Evolutionary conservation across 2,329 filamentous ascomycete species (phyloP).

Genomic region (Knufia petricola): DNA sequence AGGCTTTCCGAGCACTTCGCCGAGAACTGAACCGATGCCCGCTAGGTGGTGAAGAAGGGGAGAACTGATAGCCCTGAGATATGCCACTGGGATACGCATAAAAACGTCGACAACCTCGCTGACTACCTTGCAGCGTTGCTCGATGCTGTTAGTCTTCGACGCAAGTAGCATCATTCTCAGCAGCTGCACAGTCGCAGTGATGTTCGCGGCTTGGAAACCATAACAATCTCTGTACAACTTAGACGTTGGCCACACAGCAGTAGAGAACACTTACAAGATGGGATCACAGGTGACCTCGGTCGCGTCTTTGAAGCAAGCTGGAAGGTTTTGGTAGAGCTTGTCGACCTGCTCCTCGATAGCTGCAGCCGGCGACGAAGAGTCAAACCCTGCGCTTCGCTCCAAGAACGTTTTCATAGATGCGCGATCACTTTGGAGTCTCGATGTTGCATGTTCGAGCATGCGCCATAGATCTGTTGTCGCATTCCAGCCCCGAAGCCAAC

Average conservation of each 20-base stretch:
- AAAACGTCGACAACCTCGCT: conserved; percentile 38
- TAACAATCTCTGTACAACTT: conserved; percentile 30
- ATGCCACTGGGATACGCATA: conserved; percentile 34
- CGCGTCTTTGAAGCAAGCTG: conserved; percentile 18
- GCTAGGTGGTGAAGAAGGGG: conserved; percentile 42
- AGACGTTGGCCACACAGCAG: conserved; percentile 18
- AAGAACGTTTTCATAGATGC: no score
- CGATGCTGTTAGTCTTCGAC: conserved; percentile 29
- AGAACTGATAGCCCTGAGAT: conserved; percentile 40
- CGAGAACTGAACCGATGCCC: conserved; percentile 42
- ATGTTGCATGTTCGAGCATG: conserved; percentile 43
- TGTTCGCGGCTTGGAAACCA: conserved; percentile 44
- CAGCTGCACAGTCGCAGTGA: conserved; percentile 40
- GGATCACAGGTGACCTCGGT: conserved; percentile 34
- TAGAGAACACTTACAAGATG: conserved; percentile 8
- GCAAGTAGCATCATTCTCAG: conserved; percentile 40
- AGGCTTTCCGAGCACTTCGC: conserved; percentile 37
- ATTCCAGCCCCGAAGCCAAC: conserved; percentile 50
- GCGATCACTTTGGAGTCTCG: no score
- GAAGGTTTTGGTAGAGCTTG: conserved; percentile 16
- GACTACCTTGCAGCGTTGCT: conserved; percentile 39
- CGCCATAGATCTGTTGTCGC: conserved; percentile 49
- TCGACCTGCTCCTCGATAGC: no score
- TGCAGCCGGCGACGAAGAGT: no score
- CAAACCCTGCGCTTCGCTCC: no score